These are phyloP conservation scores for Glaciozyma martinii DNA, from an alignment of 768 basidiomycete genomes.

Conservation along the genomic window DNA sequence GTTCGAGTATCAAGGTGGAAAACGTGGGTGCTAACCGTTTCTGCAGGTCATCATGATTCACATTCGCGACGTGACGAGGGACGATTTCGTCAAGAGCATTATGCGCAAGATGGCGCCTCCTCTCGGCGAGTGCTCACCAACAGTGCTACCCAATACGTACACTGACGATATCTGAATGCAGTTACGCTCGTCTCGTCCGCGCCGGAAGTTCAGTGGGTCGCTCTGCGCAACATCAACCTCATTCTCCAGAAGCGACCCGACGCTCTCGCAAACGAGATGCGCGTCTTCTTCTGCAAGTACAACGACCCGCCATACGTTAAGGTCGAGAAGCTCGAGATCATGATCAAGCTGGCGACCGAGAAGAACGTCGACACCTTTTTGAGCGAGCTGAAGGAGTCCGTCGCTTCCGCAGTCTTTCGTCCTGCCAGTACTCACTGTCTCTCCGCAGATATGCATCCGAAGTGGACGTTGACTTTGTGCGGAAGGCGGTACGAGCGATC, in stretches of 20 bases:
- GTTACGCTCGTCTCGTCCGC: slow-evolving; percentile 94
- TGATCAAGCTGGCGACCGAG: slow-evolving; percentile 85
- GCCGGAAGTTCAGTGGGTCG: slow-evolving; percentile 98
- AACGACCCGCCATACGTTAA: slow-evolving; percentile 99
- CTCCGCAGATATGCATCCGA: slow-evolving; percentile 76
- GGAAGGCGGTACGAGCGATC: slow-evolving; percentile 87
- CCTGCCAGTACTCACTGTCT: neutral
- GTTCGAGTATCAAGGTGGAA: neutral
- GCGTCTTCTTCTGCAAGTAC: slow-evolving; percentile 99
- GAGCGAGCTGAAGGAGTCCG: slow-evolving; percentile 91
- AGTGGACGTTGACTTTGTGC: slow-evolving; percentile 96
- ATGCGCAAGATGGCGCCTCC: slow-evolving; percentile 97
- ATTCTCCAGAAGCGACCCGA: slow-evolving; percentile 87
- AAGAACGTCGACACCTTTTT: slow-evolving; percentile 88
- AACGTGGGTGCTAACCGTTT: neutral
- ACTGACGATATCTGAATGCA: slow-evolving; percentile 8
- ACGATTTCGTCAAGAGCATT: slow-evolving; percentile 74
- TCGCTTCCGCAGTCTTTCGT: slow-evolving; percentile 12
- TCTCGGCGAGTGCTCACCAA: slow-evolving; percentile 39
- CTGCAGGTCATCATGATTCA: slow-evolving; percentile 91
- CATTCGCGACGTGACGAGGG: slow-evolving; percentile 68
- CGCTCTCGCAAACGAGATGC: slow-evolving; percentile 87
- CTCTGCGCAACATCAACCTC: slow-evolving; percentile 90
- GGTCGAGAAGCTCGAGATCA: slow-evolving; percentile 95
- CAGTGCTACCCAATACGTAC: slow-evolving; percentile 34